Conservation (phyloP, 331 rosid genomes). For the Quercus lobata region DNA sequence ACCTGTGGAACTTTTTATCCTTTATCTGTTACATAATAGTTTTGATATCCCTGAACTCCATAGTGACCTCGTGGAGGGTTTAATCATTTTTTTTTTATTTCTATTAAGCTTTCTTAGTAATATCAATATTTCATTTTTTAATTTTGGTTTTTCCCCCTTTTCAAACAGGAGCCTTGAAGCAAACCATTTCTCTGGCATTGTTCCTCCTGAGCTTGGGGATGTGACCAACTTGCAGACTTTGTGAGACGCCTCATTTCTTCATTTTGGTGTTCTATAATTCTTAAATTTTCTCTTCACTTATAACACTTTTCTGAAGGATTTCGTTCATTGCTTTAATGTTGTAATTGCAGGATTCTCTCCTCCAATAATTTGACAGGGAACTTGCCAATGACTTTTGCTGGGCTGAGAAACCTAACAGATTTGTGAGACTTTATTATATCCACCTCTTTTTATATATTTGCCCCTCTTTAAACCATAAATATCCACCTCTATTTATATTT, state of each 20-base stretch:
- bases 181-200: constrained; percentile 57
- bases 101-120: neutral
- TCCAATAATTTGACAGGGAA: constrained; percentile 74
- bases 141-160: neutral
- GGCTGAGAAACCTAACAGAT: constrained; percentile 50
- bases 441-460: neutral
- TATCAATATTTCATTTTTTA: neutral
- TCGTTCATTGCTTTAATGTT: constrained; percentile 9
- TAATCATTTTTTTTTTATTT: neutral
- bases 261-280: neutral
- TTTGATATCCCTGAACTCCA: neutral
- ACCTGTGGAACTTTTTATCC: neutral
- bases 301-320: constrained; percentile 15
- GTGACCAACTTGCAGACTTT: constrained; percentile 48
- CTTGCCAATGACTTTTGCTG: constrained; percentile 52
- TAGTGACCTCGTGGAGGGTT: neutral
- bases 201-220: constrained; percentile 64
- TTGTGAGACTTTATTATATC: constrained; percentile 41
- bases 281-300: neutral
- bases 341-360: constrained; percentile 54
- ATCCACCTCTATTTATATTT: constrained; percentile 1
- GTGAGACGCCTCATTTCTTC: constrained; percentile 40
- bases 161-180: constrained; percentile 58
- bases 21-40: neutral
- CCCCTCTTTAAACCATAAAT: neutral